These are phyloP conservation scores for Saccharomyces eubayanus DNA, from an alignment of 805 yeast species.

Conservation along the genomic window DNA sequence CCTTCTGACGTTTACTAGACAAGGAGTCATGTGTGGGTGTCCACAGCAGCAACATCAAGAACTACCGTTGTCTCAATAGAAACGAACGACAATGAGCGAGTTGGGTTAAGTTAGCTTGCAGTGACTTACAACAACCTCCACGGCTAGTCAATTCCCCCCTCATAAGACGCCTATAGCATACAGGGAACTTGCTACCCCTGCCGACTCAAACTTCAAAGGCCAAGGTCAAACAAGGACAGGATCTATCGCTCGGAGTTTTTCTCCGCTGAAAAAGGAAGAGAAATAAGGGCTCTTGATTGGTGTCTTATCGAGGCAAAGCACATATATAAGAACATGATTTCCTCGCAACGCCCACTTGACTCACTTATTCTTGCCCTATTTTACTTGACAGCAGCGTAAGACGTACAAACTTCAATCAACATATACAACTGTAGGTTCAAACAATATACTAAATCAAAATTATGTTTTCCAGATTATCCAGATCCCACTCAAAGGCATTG, in stretches of 20 bases:
- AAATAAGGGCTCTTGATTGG: neutral
- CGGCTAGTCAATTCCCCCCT: neutral
- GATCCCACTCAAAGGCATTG: slow-evolving; percentile 16
- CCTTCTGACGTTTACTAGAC: neutral
- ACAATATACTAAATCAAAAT: neutral
- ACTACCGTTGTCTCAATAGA: neutral
- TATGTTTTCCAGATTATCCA: slow-evolving; percentile 22
- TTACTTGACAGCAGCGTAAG: neutral
- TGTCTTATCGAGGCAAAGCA: neutral
- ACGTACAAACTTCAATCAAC: neutral
- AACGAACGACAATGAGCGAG: neutral
- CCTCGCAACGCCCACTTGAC: neutral
- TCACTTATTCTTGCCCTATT: neutral
- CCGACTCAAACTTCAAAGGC: neutral
- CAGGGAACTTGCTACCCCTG: neutral
- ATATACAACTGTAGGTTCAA: neutral
- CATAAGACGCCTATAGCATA: neutral
- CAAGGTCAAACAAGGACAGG: neutral
- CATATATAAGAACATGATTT: neutral
- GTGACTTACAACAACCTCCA: neutral
- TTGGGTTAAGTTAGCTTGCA: neutral
- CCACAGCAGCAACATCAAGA: neutral
- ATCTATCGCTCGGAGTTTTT: neutral
- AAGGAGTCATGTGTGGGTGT: neutral
- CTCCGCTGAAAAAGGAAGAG: neutral